Conservation (phyloP, 768 basidiomycete genomes). For the Pholiota microspora region DNA sequence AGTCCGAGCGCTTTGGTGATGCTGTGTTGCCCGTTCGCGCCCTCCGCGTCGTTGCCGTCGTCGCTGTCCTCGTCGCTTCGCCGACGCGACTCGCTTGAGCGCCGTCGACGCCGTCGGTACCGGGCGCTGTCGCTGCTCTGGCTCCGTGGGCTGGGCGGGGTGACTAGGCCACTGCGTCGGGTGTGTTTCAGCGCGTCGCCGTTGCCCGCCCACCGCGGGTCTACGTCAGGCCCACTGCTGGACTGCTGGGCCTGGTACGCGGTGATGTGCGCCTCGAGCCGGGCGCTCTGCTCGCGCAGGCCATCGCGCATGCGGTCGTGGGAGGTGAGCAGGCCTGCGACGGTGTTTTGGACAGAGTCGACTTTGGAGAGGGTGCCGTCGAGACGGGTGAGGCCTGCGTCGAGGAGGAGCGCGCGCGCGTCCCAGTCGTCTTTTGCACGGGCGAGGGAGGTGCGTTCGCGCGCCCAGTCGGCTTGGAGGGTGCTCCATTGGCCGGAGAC, state of each 20-base stretch:
- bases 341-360: slow-evolving; percentile 28
- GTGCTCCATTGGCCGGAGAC: slow-evolving; percentile 79
- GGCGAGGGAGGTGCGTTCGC: slow-evolving; percentile 73
- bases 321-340: slow-evolving; percentile 29
- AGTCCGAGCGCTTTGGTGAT: background rate
- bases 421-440: slow-evolving; percentile 85
- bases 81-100: slow-evolving; percentile 15
- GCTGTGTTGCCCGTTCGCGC: background rate
- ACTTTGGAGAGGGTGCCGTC: slow-evolving; percentile 50
- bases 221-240: background rate
- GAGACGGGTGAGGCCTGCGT: slow-evolving; percentile 42
- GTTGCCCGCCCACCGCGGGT: slow-evolving; percentile 22
- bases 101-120: slow-evolving; percentile 44
- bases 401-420: slow-evolving; percentile 12
- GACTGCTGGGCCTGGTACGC: slow-evolving; percentile 1
- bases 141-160: slow-evolving; percentile 75
- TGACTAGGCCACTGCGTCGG: slow-evolving; percentile 52
- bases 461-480: slow-evolving; percentile 80
- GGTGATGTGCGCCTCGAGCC: slow-evolving; percentile 1
- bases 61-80: slow-evolving; percentile 9
- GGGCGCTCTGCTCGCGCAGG: slow-evolving; percentile 1
- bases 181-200: slow-evolving; percentile 34
- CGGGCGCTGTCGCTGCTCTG: slow-evolving; percentile 58
- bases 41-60: slow-evolving; percentile 22
- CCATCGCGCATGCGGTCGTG: slow-evolving; percentile 36